Evolutionary conservation across 495 filamentous ascomycete species (phyloP), one percentile per base, ranked within the genome.

Genomic region (Aspergillus affinis): DNA sequence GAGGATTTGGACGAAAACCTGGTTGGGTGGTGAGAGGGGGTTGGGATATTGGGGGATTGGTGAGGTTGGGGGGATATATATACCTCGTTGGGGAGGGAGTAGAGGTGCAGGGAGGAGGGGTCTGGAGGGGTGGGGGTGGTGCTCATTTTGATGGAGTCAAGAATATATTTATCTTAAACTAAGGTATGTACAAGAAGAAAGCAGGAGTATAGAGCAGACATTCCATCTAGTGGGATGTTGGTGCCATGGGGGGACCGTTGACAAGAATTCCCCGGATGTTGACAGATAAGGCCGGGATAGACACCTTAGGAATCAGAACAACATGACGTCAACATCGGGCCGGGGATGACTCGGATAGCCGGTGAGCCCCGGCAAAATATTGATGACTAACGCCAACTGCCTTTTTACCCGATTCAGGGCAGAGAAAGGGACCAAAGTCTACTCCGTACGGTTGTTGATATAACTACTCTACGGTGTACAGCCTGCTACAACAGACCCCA

Each of bases 1-100:
- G 59, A 94, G 76, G 64, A 90, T 84, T 51, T 83, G 72, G 52
- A 89, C 75, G 48, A 92, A 81, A 54, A 94, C 80, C 90, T 93
- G 12, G 29, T 32, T 8, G 29, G 29, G 29, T 32, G 29, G 10
- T 32, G 29, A 26, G 23, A 26, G 23, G 23, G 23, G 29, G 29
- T 3, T 32, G 6, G 6, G 29, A 32, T 32, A 8, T 8, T 32
- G 8, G 29, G 6, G 2, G 29, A 8, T 8, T 8, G 29, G 10
- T 32, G 29, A 32, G 29, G 10, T 41, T 1, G 15, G 4, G 13
- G 36, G 36, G 13, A 15, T 15, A 17, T 13, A 17, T 41, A 52
- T 65, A 81, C 78, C 67, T 84, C 81, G 57, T 84, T 84, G 12
- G 81, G 81, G 9, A 83, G 75, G 13, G 69, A 73, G 67, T 77